A percentile compares a stretch with the other conserved stretches of the same genome.
phyloP scores from a whole-genome alignment of 345 rosid genomes.

The Linum trigynum region DNA sequence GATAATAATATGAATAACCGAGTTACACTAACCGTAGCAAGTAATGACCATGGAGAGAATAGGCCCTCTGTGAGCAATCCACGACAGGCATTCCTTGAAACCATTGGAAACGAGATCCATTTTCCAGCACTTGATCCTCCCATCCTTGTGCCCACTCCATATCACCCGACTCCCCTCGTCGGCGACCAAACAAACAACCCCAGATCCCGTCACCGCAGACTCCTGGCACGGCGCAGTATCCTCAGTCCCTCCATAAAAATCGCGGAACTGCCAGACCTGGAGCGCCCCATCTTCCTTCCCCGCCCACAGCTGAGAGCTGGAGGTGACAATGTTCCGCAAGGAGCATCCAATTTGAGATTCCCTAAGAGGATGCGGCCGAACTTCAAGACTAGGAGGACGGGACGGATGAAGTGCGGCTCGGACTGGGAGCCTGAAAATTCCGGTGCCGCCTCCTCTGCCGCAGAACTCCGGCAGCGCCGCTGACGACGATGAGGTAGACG shows the following conservation, averaged over 20 bases:
- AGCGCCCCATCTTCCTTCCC: conserved; percentile 21
- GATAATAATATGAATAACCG: neutral
- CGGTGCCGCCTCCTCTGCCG: conserved; percentile 21
- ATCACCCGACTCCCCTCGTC: conserved; percentile 22
- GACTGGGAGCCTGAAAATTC: conserved; percentile 16
- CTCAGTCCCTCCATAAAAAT: conserved; percentile 13
- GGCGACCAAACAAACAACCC: conserved; percentile 14
- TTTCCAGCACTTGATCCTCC: conserved; percentile 22
- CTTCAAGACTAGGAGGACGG: conserved; percentile 20
- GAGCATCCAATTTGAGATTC: conserved; percentile 21
- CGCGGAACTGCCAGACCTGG: conserved; percentile 18
- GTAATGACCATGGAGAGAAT: conserved; percentile 18
- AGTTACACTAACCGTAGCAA: conserved; percentile 16
- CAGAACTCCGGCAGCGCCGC: conserved; percentile 18
- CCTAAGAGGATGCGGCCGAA: conserved; percentile 25
- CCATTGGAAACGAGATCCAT: conserved; percentile 9
- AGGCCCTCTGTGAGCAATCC: conserved; percentile 25
- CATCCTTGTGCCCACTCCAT: conserved; percentile 29
- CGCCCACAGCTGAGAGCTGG: conserved; percentile 19
- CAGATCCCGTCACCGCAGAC: conserved; percentile 14
- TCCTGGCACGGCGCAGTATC: conserved; percentile 18
- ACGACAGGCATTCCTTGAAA: conserved; percentile 20
- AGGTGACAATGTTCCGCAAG: conserved; percentile 13
- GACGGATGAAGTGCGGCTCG: conserved; percentile 18
- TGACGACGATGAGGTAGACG: neutral